phyloP scores from a whole-genome alignment of 1,284 basidiomycete species.

The Singerocomus inundabilis region DNA sequence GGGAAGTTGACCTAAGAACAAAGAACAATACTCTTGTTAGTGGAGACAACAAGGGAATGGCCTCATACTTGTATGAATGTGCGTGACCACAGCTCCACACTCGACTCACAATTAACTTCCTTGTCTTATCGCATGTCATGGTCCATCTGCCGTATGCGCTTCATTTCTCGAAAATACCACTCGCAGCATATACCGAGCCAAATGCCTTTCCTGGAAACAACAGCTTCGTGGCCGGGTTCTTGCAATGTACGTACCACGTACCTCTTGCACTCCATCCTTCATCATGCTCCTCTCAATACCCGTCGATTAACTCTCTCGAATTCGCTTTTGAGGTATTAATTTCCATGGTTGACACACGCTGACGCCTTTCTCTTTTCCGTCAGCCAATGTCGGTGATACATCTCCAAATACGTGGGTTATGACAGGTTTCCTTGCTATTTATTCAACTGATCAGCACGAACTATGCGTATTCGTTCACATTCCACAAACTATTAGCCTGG shows the following conservation, averaged over 20 bases:
- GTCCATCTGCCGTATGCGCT: not conserved
- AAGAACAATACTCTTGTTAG: conserved; percentile 79
- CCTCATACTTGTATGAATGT: conserved; percentile 75
- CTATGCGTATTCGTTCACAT: no score
- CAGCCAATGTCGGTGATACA: conserved; percentile 77
- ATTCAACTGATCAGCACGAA: not conserved
- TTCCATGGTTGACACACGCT: not conserved
- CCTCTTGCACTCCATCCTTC: conserved; percentile 1
- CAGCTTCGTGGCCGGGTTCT: conserved; percentile 73
- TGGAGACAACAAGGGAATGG: conserved; percentile 81
- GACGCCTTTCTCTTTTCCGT: not conserved
- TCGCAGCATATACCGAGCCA: conserved; percentile 60
- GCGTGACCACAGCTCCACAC: conserved; percentile 11
- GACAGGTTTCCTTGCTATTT: not conserved
- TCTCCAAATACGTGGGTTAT: conserved; percentile 69
- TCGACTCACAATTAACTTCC: not conserved
- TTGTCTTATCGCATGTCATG: not conserved
- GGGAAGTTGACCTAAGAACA: conserved; percentile 1
- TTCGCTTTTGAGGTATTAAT: not conserved
- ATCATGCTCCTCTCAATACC: not conserved
- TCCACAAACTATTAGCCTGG: conserved; percentile 42
- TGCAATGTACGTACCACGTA: conserved; percentile 50
- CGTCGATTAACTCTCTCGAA: not conserved
- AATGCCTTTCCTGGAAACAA: conserved; percentile 63
- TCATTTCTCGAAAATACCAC: not conserved